Base-by-base conservation (phyloP, 106 monocot genomes). In the Acorus calamus region DNA sequence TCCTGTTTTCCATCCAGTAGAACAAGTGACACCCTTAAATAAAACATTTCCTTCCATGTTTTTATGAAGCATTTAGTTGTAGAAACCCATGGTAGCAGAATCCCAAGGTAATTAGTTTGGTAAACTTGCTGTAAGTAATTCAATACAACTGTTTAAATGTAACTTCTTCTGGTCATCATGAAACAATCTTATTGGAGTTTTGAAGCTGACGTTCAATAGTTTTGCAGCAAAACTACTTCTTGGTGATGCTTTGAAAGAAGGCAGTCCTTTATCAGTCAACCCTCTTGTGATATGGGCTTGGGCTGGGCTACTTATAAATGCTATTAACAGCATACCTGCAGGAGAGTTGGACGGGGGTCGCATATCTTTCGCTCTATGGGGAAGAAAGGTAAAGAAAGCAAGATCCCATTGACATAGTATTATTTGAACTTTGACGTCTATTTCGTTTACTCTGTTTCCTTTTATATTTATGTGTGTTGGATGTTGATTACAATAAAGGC, bases 311-410 rank as follows among this genome's bases (percentile, higher is more conserved):
- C 78, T 96, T 67, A 87, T 96, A 41, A 96, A 90, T 78, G 90
- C 84, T 50, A 87, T 91, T 57, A 96, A 96, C 64, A 83, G 87
- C 55, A 96, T 96, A 66, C 96, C 96, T 12, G 78, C 90, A 42
- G 96, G 96, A 79, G 90, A 91, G 51, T 80, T 96, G 69, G 96
- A 96, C 75, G 96, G 96, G 9, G 96, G 96, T 2, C 87, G 96
- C 43, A 91, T 96, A 69, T 77, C 90, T 59, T 96, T 91, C 71
- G 81, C 86, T 14, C 58, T 96, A 46, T 96, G 87, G 87, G 96
- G 96, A 66, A 82, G 96, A 83, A 96, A 96, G 96, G 96, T 94
- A 28, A 28, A 28, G 28, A 28, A 28, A 28, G 28, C 28, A 28
- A 28, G 28, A 28, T 28, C 28, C 1, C 28, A 79, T 49, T 59